A percentile compares a stretch with the other conserved stretches of the same genome.
phyloP scores from a whole-genome alignment of 2,329 filamentous ascomycete species.

The Pseudogymnoascus sp. region DNA sequence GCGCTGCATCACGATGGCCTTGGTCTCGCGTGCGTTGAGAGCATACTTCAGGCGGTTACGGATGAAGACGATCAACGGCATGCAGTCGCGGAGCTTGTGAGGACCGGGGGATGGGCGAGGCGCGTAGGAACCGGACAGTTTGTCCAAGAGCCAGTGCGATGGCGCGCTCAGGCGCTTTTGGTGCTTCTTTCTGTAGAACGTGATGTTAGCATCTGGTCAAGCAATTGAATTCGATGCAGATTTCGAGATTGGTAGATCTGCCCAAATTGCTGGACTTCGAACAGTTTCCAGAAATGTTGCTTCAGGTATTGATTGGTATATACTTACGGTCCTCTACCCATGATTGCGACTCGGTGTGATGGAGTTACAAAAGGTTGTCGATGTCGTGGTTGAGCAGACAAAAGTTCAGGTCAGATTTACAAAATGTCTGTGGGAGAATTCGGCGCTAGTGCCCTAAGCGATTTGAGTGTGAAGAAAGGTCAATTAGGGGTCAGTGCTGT shows the following conservation, averaged over 20 bases:
- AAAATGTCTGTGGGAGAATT: slow-evolving; percentile 8
- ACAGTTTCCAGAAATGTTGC: neutral
- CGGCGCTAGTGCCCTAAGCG: slow-evolving; percentile 5
- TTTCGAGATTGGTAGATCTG: neutral
- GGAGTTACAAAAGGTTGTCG: slow-evolving; percentile 18
- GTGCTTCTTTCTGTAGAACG: slow-evolving; percentile 77
- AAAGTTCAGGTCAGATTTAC: slow-evolving; percentile 1
- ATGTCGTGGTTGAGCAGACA: slow-evolving; percentile 8
- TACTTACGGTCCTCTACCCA: slow-evolving; percentile 41
- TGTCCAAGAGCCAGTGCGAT: slow-evolving; percentile 99
- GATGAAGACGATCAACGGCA: slow-evolving; percentile 98
- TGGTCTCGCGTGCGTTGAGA: slow-evolving; percentile 95
- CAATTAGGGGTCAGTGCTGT: neutral
- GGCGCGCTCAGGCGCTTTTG: slow-evolving; percentile 99
- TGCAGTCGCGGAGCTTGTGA: slow-evolving; percentile 98
- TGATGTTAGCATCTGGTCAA: slow-evolving; percentile 14
- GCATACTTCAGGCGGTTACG: slow-evolving; percentile 98
- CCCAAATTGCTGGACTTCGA: neutral
- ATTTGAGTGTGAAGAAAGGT: neutral
- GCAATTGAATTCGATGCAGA: neutral
- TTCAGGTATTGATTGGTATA: neutral
- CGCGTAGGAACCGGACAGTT: slow-evolving; percentile 86
- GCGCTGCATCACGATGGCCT: slow-evolving; percentile 98
- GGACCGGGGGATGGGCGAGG: slow-evolving; percentile 72
- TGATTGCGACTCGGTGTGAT: slow-evolving; percentile 26